phyloP scores from a whole-genome alignment of 1,139 yeast species.

The Debaryomyces subglobosus region DNA sequence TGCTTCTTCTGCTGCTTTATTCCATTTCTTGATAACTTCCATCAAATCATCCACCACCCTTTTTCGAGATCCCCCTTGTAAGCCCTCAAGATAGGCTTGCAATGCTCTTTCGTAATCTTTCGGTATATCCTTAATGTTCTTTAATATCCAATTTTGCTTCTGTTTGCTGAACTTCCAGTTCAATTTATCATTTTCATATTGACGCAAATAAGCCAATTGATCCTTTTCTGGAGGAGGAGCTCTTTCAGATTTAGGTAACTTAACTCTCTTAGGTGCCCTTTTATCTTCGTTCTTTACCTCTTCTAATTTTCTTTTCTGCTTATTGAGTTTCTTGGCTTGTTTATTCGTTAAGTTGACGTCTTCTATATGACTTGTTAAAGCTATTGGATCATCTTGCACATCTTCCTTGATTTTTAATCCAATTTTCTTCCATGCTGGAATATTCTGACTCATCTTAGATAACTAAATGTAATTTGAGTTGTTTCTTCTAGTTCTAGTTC shows the following conservation, averaged over 20 bases:
- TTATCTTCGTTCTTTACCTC: slow-evolving; percentile 28
- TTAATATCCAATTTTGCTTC: slow-evolving; percentile 90
- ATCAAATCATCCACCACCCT: slow-evolving; percentile 59
- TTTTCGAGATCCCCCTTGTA: slow-evolving; percentile 74
- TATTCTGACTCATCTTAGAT: slow-evolving; percentile 15
- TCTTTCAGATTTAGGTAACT: slow-evolving; percentile 74
- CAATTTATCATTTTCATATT: slow-evolving; percentile 58
- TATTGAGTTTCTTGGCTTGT: slow-evolving; percentile 49
- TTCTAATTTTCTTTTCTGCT: slow-evolving; percentile 32
- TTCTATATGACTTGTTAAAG: slow-evolving; percentile 46
- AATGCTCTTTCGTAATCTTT: slow-evolving; percentile 59
- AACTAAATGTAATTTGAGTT: neutral
- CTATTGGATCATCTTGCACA: slow-evolving; percentile 43
- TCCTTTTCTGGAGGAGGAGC: slow-evolving; percentile 80
- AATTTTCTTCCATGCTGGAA: slow-evolving; percentile 92
- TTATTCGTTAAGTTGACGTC: slow-evolving; percentile 49
- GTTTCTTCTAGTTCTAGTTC: neutral
- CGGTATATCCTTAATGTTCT: slow-evolving; percentile 62
- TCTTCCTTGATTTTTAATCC: slow-evolving; percentile 65
- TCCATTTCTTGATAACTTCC: slow-evolving; percentile 58
- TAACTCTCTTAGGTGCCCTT: slow-evolving; percentile 73
- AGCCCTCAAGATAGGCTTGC: slow-evolving; percentile 59
- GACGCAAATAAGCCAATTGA: slow-evolving; percentile 74
- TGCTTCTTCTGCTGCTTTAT: slow-evolving; percentile 46
- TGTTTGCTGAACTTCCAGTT: slow-evolving; percentile 93